Conservation (phyloP, 371 early-diverging fungal genomes). For the Basidiobolus meristosporus region DNA sequence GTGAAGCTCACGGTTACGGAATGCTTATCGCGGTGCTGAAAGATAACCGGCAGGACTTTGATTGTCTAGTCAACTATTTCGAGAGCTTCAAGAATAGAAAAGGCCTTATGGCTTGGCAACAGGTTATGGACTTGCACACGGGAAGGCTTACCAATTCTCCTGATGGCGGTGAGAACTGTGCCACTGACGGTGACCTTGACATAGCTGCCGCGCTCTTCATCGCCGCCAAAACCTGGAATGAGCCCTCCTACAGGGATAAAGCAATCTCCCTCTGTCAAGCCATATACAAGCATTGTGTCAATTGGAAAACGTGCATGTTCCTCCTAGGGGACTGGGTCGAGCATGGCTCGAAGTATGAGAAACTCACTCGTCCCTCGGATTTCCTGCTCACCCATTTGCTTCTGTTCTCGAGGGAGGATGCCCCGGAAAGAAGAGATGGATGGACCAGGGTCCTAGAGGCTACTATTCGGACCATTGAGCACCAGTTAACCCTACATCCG, state of each 20-base stretch:
- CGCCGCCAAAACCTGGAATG: not conserved
- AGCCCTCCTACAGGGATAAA: slow-evolving; percentile 12
- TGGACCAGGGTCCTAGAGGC: slow-evolving; percentile 28
- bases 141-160: slow-evolving; percentile 31
- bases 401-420: slow-evolving; percentile 33
- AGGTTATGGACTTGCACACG: slow-evolving; percentile 18
- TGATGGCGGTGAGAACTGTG: slow-evolving; percentile 31
- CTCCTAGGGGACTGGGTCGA: slow-evolving; percentile 38
- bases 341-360: not conserved
- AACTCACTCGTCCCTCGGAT: slow-evolving; percentile 31
- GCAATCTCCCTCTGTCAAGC: slow-evolving; percentile 18
- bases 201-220: not conserved
- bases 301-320: slow-evolving; percentile 30
- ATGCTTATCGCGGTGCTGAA: slow-evolving; percentile 36
- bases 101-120: slow-evolving; percentile 46
- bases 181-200: slow-evolving; percentile 32
- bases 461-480: slow-evolving; percentile 17
- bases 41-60: slow-evolving; percentile 33
- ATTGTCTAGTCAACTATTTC: slow-evolving; percentile 31
- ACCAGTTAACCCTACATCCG: slow-evolving; percentile 20
- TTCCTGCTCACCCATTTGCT: slow-evolving; percentile 32
- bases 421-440: slow-evolving; percentile 17
- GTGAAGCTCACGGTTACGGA: slow-evolving; percentile 21
- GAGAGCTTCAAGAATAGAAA: slow-evolving; percentile 23
- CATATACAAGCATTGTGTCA: slow-evolving; percentile 29